phyloP scores from a whole-genome alignment of 805 yeast species.

The Candida methanosorbosa region DNA sequence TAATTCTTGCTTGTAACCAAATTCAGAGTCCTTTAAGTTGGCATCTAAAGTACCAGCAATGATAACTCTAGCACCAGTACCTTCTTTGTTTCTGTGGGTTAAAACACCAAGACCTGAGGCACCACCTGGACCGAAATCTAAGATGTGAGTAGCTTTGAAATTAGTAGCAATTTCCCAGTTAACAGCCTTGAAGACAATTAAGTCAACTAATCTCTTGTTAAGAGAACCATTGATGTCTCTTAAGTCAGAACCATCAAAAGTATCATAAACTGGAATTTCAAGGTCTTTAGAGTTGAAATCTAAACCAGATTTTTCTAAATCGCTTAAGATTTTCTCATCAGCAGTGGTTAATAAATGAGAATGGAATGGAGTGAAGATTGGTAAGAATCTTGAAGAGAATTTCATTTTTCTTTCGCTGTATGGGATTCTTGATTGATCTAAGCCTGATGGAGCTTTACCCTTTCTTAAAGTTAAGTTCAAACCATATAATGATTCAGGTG shows the following conservation, averaged over 20 bases:
- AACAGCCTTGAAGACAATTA: conserved; percentile 84
- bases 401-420: conserved; percentile 88
- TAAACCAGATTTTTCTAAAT: conserved; percentile 50
- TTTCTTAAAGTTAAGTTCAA: conserved; percentile 85
- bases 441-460: conserved; percentile 89
- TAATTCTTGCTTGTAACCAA: conserved; percentile 92
- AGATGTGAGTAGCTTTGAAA: conserved; percentile 75
- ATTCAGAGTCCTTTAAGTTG: conserved; percentile 64
- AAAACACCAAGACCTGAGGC: conserved; percentile 92
- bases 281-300: conserved; percentile 48
- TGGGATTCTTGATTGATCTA: conserved; percentile 94
- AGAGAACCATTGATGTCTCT: conserved; percentile 46
- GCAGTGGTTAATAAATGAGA: conserved; percentile 77
- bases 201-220: conserved; percentile 62
- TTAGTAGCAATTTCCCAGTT: conserved; percentile 90
- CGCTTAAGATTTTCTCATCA: conserved; percentile 54
- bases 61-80: conserved; percentile 93
- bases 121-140: conserved; percentile 99
- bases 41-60: conserved; percentile 86
- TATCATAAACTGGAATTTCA: conserved; percentile 84
- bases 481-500: conserved; percentile 97
- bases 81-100: conserved; percentile 96
- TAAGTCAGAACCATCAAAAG: conserved; percentile 76
- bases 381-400: conserved; percentile 88
- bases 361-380: conserved; percentile 96